These are phyloP conservation scores for Cryptosporidium muris DNA, from an alignment of 169 alveolate species.

Conservation along the genomic window DNA sequence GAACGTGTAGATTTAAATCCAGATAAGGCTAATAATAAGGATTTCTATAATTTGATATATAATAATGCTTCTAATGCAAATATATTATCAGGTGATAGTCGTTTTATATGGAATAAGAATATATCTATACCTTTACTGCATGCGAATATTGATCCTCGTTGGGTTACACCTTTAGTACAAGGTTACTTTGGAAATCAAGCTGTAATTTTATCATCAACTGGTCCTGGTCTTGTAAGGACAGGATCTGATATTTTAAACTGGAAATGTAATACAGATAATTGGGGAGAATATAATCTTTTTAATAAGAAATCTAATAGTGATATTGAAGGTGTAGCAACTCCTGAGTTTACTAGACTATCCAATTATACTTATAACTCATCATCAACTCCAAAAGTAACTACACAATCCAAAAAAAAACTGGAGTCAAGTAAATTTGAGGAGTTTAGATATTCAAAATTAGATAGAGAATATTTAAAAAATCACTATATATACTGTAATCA, in stretches of 20 bases:
- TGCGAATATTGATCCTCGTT: slow-evolving; percentile 74
- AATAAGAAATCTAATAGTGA: no score
- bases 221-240: slow-evolving; percentile 52
- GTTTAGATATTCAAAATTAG: slow-evolving; percentile 20
- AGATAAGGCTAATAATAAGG: slow-evolving; percentile 1
- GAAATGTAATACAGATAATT: slow-evolving; percentile 49
- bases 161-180: slow-evolving; percentile 82
- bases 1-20: slow-evolving; percentile 32
- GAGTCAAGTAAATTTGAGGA: slow-evolving; percentile 9
- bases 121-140: slow-evolving; percentile 40
- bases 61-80: slow-evolving; percentile 20
- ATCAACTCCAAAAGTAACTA: neutral
- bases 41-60: neutral
- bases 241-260: slow-evolving; percentile 35
- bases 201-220: slow-evolving; percentile 48
- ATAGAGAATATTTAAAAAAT: neutral
- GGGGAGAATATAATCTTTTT: neutral
- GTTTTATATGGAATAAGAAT: slow-evolving; percentile 57
- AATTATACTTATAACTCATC: neutral
- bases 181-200: slow-evolving; percentile 76
- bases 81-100: slow-evolving; percentile 41
- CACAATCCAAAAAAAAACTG: neutral
- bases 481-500: slow-evolving; percentile 10
- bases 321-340: no score
- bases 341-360: slow-evolving; percentile 15